These are phyloP conservation scores for Rhodotorula sp. DNA, from an alignment of 1,284 basidiomycete genomes.

Conservation along the genomic window DNA sequence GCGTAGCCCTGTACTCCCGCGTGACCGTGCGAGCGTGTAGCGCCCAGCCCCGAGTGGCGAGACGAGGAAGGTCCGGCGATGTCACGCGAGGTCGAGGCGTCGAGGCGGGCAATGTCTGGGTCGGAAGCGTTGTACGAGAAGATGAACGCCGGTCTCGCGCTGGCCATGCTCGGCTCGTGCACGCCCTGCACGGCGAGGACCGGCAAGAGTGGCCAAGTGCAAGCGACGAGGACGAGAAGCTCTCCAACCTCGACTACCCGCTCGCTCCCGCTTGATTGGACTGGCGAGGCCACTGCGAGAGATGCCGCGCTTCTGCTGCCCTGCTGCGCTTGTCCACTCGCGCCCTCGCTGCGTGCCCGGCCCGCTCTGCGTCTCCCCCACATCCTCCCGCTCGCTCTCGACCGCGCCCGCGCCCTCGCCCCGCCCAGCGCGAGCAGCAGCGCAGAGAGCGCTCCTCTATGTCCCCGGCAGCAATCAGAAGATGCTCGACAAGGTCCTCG, in stretches of 20 bases:
- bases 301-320: background rate
- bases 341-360: background rate
- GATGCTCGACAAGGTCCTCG: conserved; percentile 12
- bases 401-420: background rate
- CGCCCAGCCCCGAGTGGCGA: background rate
- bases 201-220: no score
- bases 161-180: background rate
- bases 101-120: conserved; percentile 4
- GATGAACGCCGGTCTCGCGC: conserved; percentile 2
- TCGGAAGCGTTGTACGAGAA: conserved; percentile 22
- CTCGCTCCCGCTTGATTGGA: no score
- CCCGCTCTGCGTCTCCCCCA: conserved; percentile 3
- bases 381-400: background rate
- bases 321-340: background rate
- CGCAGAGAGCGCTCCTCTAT: conserved; percentile 30
- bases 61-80: background rate
- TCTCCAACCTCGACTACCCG: no score
- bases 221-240: no score
- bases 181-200: no score
- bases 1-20: background rate
- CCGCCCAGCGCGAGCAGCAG: background rate
- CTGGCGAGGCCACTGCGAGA: no score
- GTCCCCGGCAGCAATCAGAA: conserved; percentile 32
- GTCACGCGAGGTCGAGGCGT: background rate
- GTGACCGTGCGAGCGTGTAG: background rate